Percentiles rank a stretch among this genome's conserved stretches.
Evolutionary conservation across 305 asterid genomes (phyloP).

Genomic region (Fraxinus sp.): DNA sequence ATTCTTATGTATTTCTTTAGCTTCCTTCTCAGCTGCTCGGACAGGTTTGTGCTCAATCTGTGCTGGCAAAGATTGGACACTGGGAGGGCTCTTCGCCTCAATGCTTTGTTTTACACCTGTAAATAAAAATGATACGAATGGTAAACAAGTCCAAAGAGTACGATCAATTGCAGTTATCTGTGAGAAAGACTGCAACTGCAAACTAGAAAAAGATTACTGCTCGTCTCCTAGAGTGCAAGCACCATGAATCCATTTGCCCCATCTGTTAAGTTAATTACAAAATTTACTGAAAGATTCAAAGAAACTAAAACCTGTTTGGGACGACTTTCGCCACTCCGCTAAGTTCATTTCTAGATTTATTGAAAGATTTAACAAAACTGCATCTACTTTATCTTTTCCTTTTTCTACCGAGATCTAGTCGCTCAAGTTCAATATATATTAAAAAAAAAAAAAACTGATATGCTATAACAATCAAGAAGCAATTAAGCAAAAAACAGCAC

Average conservation of each 20-base stretch:
- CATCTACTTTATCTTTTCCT: neutral
- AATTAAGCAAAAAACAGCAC: neutral
- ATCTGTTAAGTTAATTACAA: neutral
- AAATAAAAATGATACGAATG: neutral
- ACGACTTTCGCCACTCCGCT: neutral
- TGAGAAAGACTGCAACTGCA: too few species aligned
- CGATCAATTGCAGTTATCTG: too few species aligned
- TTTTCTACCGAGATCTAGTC: neutral
- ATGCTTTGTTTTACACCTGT: slow-evolving; percentile 1
- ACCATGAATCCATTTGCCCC: neutral
- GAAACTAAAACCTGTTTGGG: neutral
- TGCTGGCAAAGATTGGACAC: slow-evolving; percentile 16
- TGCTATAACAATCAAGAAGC: neutral
- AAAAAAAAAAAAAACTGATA: neutral
- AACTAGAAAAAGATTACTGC: too few species aligned
- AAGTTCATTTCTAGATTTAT: neutral
- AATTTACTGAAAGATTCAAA: neutral
- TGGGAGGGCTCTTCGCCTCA: slow-evolving; percentile 27
- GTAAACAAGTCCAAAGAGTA: neutral
- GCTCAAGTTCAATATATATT: neutral
- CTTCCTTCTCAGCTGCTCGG: slow-evolving; percentile 13
- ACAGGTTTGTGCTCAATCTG: slow-evolving; percentile 32
- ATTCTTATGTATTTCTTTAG: slow-evolving; percentile 23
- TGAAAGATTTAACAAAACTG: neutral
- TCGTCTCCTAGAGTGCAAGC: too few species aligned